phyloP scores from a whole-genome alignment of 78 protist species.

The Bodo saltans region DNA sequence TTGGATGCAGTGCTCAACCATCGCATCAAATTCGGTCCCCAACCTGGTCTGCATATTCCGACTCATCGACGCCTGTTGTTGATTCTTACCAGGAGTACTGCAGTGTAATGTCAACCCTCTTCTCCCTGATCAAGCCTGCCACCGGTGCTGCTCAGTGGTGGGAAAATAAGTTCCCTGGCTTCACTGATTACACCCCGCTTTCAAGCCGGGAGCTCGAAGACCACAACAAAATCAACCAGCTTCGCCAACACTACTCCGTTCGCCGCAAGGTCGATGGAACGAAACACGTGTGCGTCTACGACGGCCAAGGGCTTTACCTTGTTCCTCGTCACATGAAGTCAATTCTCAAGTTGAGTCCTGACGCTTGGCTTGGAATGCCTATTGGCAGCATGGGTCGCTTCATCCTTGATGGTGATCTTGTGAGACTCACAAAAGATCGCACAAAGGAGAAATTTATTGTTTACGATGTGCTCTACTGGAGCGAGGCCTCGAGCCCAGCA shows the following conservation, averaged over 20 bases:
- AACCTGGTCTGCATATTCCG: neutral
- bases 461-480: neutral
- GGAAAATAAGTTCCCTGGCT: neutral
- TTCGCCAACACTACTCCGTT: neutral
- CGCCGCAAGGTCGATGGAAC: neutral
- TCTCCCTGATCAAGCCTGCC: neutral
- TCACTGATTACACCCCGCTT: neutral
- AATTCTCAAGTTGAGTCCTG: neutral
- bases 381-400: neutral
- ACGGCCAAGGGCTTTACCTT: neutral
- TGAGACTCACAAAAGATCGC: neutral
- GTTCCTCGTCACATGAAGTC: neutral
- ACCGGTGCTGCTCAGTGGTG: neutral
- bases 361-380: neutral
- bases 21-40: neutral
- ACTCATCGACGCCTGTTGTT: neutral
- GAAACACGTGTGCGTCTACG: neutral
- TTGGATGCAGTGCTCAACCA: neutral
- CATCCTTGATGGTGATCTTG: neutral
- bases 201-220: neutral
- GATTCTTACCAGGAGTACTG: neutral
- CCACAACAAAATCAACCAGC: neutral
- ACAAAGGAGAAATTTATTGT: neutral
- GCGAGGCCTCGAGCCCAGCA: neutral
- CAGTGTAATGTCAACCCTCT: neutral